Evolutionary conservation across 257 asterid genomes (phyloP), one percentile per base, ranked within the genome.

Genomic region (Lantana camara): DNA sequence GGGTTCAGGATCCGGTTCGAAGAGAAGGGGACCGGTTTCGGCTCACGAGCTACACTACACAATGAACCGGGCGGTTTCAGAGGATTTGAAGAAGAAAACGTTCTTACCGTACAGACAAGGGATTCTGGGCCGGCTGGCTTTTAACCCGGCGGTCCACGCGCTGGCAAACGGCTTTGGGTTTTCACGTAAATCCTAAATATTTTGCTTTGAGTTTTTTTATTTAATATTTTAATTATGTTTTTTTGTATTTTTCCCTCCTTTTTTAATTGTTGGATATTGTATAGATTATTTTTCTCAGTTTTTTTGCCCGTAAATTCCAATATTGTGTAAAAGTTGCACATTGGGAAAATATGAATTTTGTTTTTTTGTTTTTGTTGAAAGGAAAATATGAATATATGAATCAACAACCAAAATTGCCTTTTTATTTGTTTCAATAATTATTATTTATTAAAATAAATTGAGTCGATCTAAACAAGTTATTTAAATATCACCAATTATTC

Each of bases 51-150:
- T 74, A 68, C 95, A 87, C 73, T 84, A 87, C 67, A 82, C 79
- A 3, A 30, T 68, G 46, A 87, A 87, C 73, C 74, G 89, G 50
- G 92, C 92, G 57, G 83, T 70, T 74, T 80, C 89, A 0, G 81
- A 83, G 41, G 88, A 87, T 60, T 27, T 84, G 75, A 87, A 87
- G 78, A 84, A 80, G 86, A 87, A 73, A 50, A 87, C 92, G 4
- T 82, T 80, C 72, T 65, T 87, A 83, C 95, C 95, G 9, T 87
- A 87, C 67, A 87, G 82, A 35, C 92, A 82, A 57, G 92, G 95
- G 11, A 84, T 84, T 54, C 37, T 87, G 66, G 89, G 92, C 3
- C 78, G 83, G 27, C 64, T 82, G 37, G 75, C 87, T 3, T 72
- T 82, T 47, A 82, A 76, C 57, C 89, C 89, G 4, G 75, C 91